These are phyloP conservation scores for Microcos paniculata DNA, from an alignment of 345 rosid species.

Conservation along the genomic window DNA sequence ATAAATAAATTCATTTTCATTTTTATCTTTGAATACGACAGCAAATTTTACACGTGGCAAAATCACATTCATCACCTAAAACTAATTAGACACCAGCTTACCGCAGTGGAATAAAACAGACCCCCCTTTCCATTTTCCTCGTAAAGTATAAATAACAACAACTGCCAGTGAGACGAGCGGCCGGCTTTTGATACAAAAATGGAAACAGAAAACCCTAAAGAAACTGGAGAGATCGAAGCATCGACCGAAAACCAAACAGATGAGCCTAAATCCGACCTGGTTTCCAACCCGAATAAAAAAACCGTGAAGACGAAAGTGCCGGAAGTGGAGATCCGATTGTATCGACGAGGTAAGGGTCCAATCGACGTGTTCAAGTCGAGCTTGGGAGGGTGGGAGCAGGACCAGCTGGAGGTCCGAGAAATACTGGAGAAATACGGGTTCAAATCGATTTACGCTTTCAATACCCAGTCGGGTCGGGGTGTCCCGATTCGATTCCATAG, in stretches of 20 bases:
- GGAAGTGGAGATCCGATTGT: constrained; percentile 80
- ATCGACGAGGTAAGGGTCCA: constrained; percentile 77
- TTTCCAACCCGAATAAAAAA: constrained; percentile 9
- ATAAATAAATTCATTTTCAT: too few species aligned
- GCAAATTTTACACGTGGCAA: too few species aligned
- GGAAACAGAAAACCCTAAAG: constrained; percentile 30
- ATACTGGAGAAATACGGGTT: constrained; percentile 70
- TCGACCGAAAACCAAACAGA: constrained; percentile 19
- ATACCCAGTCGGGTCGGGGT: constrained; percentile 61
- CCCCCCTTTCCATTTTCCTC: background rate
- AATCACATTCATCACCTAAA: too few species aligned
- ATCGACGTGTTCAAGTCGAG: constrained; percentile 71
- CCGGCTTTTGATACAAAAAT: constrained; percentile 1
- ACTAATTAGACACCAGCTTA: background rate
- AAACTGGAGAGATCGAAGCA: constrained; percentile 58
- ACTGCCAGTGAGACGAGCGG: background rate
- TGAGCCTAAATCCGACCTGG: constrained; percentile 15
- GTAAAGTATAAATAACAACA: background rate
- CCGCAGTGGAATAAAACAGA: background rate
- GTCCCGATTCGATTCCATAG: constrained; percentile 80
- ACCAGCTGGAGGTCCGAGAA: constrained; percentile 84
- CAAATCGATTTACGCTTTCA: constrained; percentile 78
- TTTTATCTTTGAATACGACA: too few species aligned
- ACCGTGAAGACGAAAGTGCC: constrained; percentile 53
- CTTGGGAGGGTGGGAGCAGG: constrained; percentile 81